These are phyloP conservation scores for Dimargaris xerosporica DNA, from an alignment of 192 early-diverging fungal species.

Conservation along the genomic window DNA sequence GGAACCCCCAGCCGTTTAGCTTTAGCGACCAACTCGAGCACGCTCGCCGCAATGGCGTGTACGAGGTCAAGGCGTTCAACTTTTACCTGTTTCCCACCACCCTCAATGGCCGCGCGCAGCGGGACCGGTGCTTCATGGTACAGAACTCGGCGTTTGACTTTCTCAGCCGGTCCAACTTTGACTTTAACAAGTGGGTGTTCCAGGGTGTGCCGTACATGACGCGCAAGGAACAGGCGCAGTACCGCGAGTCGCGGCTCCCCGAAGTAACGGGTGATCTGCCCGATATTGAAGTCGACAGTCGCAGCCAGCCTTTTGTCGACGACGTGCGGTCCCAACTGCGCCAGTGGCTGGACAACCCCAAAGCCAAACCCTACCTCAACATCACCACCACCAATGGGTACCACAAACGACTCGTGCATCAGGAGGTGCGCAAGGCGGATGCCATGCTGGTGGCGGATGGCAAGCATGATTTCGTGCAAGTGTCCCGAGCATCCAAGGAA, in stretches of 20 bases:
- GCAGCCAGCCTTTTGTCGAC: constrained; percentile 32
- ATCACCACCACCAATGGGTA: constrained; percentile 37
- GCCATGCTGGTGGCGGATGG: not conserved
- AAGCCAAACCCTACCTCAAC: constrained; percentile 15
- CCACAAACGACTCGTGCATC: constrained; percentile 60
- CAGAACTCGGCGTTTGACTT: constrained; percentile 46
- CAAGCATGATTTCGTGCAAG: constrained; percentile 17
- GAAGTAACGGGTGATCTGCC: not conserved
- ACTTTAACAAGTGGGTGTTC: constrained; percentile 79
- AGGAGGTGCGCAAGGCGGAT: constrained; percentile 40
- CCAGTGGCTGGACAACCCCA: constrained; percentile 25
- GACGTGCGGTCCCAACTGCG: constrained; percentile 1
- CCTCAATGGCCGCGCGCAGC: constrained; percentile 13
- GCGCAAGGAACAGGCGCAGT: constrained; percentile 34
- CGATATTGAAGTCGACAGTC: constrained; percentile 34
- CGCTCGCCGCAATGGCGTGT: constrained; percentile 21
- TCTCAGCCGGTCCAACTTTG: constrained; percentile 57
- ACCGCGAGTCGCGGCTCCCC: constrained; percentile 3
- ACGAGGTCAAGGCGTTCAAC: constrained; percentile 71
- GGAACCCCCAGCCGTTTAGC: not conserved
- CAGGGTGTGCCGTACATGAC: constrained; percentile 65
- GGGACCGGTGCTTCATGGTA: not conserved
- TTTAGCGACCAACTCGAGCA: not conserved
- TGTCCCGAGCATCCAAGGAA: constrained; percentile 24
- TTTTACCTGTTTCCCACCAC: constrained; percentile 67